These are phyloP conservation scores for Cerrena zonata DNA, from an alignment of 1,284 basidiomycete species.

Conservation along the genomic window DNA sequence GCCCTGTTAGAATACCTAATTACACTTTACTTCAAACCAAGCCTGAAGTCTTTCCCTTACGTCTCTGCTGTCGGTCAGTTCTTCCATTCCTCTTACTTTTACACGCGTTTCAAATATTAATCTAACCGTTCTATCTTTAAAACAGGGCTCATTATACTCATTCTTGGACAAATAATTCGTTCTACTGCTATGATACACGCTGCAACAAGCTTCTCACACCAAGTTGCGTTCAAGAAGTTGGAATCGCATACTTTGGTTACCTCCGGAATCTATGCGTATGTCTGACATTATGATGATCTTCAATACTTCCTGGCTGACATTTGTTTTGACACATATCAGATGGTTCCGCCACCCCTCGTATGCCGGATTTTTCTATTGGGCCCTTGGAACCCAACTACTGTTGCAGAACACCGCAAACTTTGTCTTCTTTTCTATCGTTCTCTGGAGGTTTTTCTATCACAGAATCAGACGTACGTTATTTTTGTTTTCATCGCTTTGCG, in stretches of 20 bases:
- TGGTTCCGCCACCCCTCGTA: slow-evolving; percentile 95
- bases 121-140: not conserved
- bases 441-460: slow-evolving; percentile 83
- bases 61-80: slow-evolving; percentile 52
- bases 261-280: slow-evolving; percentile 79
- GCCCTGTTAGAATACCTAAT: slow-evolving; percentile 81
- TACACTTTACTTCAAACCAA: slow-evolving; percentile 62
- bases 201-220: slow-evolving; percentile 87
- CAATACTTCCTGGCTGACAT: too few relatives aligned
- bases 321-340: slow-evolving; percentile 40
- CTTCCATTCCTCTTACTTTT: not conserved
- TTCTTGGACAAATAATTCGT: slow-evolving; percentile 74
- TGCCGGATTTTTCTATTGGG: slow-evolving; percentile 97
- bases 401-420: slow-evolving; percentile 83
- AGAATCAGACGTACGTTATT: slow-evolving; percentile 71
- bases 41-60: slow-evolving; percentile 48
- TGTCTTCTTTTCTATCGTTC: slow-evolving; percentile 51
- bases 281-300: too few relatives aligned
- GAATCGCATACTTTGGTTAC: slow-evolving; percentile 78
- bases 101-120: too few relatives aligned
- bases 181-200: slow-evolving; percentile 95
- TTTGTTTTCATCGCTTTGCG: not conserved
- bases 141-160: slow-evolving; percentile 58
- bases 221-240: slow-evolving; percentile 71
- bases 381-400: slow-evolving; percentile 88